Evolutionary conservation across 2,329 filamentous ascomycete genomes (phyloP).

Genomic region (Akanthomyces dipterigenus): DNA sequence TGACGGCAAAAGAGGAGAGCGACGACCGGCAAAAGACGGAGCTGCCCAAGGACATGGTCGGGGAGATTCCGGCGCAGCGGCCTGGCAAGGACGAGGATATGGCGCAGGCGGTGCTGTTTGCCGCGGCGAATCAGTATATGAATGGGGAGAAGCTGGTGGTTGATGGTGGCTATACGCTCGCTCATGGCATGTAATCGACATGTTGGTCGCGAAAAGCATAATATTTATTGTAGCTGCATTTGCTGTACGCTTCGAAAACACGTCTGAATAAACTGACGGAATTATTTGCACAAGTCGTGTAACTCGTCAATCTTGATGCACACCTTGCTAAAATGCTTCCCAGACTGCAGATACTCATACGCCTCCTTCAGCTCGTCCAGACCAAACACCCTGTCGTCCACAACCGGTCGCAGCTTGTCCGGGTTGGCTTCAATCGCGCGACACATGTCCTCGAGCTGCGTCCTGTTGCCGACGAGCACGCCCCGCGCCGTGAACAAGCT

Average conservation of each 20-base stretch:
- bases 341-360: conserved; percentile 20
- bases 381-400: conserved; percentile 37
- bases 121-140: conserved; percentile 37
- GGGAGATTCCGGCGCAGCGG: conserved; percentile 56
- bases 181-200: conserved; percentile 26
- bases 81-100: conserved; percentile 67
- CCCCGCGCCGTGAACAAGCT: conserved; percentile 36
- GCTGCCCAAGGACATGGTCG: conserved; percentile 49
- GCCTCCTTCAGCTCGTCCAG: conserved; percentile 32
- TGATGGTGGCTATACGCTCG: conserved; percentile 38
- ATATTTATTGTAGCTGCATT: neutral
- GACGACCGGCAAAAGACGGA: conserved; percentile 50
- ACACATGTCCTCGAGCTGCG: conserved; percentile 46
- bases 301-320: conserved; percentile 10
- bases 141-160: conserved; percentile 38
- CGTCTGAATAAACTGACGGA: neutral
- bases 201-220: too few species aligned
- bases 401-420: conserved; percentile 34
- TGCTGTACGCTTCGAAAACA: neutral
- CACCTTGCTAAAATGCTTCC: conserved; percentile 30
- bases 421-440: conserved; percentile 41
- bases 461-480: conserved; percentile 38
- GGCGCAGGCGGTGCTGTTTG: conserved; percentile 57
- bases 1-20: conserved; percentile 49
- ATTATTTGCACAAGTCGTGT: neutral